These are phyloP conservation scores for Pichia thaimueangensis DNA, from an alignment of 805 yeast species.

Conservation along the genomic window DNA sequence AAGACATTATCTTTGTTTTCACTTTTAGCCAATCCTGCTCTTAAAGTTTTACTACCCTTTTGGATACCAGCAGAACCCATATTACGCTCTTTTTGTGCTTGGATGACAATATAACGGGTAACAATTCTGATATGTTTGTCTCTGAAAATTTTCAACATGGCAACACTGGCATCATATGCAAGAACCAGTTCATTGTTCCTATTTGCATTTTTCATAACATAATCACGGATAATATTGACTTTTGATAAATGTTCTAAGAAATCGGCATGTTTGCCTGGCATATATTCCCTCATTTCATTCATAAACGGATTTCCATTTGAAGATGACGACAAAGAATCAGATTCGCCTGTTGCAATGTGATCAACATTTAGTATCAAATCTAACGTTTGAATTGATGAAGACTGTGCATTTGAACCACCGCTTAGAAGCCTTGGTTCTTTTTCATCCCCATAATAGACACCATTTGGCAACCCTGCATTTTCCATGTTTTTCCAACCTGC, in stretches of 20 bases:
- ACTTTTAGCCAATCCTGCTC: conserved; percentile 59
- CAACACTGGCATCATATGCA: conserved; percentile 83
- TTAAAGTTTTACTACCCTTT: conserved; percentile 45
- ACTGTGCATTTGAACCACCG: conserved; percentile 94
- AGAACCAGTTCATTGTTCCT: conserved; percentile 51
- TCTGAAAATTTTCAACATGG: conserved; percentile 81
- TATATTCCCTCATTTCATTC: conserved; percentile 77
- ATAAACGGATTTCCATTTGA: conserved; percentile 43
- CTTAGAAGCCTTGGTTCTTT: conserved; percentile 49
- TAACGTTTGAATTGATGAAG: conserved; percentile 80
- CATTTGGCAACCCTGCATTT: conserved; percentile 70
- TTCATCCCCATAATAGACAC: conserved; percentile 72
- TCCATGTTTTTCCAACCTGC: conserved; percentile 96
- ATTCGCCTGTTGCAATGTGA: conserved; percentile 67
- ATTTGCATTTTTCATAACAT: conserved; percentile 40
- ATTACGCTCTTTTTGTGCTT: conserved; percentile 52
- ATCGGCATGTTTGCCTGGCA: conserved; percentile 83
- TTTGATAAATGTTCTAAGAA: conserved; percentile 58
- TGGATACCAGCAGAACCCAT: conserved; percentile 40
- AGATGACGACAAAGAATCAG: not conserved
- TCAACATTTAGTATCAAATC: conserved; percentile 72
- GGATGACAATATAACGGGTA: conserved; percentile 77
- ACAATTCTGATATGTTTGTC: conserved; percentile 93
- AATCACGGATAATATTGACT: conserved; percentile 57
- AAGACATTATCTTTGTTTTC: conserved; percentile 41